Percentiles rank a stretch among this genome's conserved stretches.
These are phyloP conservation scores for Chaetomiaceae sp. DNA, from an alignment of 2,329 filamentous ascomycete species.

Conservation along the genomic window DNA sequence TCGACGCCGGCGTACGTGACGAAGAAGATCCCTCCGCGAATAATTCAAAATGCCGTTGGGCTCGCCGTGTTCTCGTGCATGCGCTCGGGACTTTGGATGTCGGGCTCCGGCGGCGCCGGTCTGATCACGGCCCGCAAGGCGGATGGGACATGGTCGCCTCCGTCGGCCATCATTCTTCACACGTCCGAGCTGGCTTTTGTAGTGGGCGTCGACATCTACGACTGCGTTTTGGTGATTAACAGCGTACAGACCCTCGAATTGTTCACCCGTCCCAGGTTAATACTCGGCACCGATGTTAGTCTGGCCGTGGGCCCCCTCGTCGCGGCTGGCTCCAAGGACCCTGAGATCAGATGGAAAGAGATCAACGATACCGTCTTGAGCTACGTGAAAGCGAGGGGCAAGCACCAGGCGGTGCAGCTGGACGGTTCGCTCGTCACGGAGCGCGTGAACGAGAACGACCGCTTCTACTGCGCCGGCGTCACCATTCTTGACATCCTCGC, in stretches of 20 bases:
- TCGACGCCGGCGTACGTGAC: conserved; percentile 49
- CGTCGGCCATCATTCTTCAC: conserved; percentile 84
- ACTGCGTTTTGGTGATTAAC: conserved; percentile 91
- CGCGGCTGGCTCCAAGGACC: conserved; percentile 44
- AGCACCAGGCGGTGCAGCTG: conserved; percentile 48
- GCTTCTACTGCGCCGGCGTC: conserved; percentile 47
- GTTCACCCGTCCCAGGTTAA: conserved; percentile 73
- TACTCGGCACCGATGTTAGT: conserved; percentile 73
- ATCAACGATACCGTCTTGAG: conserved; percentile 50
- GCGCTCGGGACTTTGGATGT: conserved; percentile 87
- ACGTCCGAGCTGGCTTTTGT: conserved; percentile 85
- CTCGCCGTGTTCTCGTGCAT: conserved; percentile 94
- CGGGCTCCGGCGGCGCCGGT: conserved; percentile 83
- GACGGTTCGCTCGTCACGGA: conserved; percentile 52
- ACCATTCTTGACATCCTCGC: conserved; percentile 52
- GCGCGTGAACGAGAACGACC: conserved; percentile 53
- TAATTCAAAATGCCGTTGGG: conserved; percentile 83
- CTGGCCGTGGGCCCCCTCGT: conserved; percentile 70
- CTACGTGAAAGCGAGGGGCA: conserved; percentile 54
- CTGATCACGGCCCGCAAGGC: conserved; percentile 77
- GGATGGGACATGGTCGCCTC: conserved; percentile 86
- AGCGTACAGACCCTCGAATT: conserved; percentile 75
- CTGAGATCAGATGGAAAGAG: conserved; percentile 46
- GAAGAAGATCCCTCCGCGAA: conserved; percentile 79
- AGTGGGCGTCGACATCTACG: conserved; percentile 89